These are phyloP conservation scores for Penicillium sp. DNA, from an alignment of 2,329 filamentous ascomycete genomes.

Conservation along the genomic window DNA sequence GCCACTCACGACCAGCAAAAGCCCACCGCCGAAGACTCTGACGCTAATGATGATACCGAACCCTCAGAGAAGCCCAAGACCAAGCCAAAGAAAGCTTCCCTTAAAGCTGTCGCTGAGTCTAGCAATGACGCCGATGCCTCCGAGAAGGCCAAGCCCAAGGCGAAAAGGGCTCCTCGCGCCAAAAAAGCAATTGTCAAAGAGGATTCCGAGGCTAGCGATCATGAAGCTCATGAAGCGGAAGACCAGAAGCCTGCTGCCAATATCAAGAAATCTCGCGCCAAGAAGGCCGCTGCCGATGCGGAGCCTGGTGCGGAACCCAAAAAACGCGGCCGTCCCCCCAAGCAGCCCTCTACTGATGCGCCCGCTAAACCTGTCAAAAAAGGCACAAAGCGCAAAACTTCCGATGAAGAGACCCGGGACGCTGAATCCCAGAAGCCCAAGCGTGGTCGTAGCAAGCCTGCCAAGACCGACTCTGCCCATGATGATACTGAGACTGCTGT, in stretches of 20 bases:
- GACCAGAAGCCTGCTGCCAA: conserved; percentile 13
- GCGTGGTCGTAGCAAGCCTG: conserved; percentile 17
- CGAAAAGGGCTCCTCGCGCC: conserved; percentile 4
- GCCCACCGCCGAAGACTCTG: conserved; percentile 18
- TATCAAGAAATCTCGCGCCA: conserved; percentile 10
- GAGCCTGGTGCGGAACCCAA: conserved; percentile 17
- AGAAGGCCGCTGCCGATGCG: conserved; percentile 9
- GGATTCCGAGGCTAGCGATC: not conserved
- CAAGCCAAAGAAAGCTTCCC: conserved; percentile 4
- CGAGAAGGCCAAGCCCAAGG: conserved; percentile 7
- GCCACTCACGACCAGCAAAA: conserved; percentile 10
- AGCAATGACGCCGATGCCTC: conserved; percentile 4
- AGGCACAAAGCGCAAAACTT: conserved; percentile 17
- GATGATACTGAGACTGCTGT: not conserved
- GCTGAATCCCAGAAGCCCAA: conserved; percentile 22
- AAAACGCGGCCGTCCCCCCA: conserved; percentile 24
- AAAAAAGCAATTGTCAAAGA: conserved; percentile 5
- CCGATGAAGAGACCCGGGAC: conserved; percentile 14
- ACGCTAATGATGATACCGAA: conserved; percentile 9
- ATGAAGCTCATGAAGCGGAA: not conserved
- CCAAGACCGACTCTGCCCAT: not conserved
- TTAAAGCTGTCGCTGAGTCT: conserved; percentile 8
- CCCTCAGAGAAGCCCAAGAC: conserved; percentile 4
- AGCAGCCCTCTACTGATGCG: conserved; percentile 10
- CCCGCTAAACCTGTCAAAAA: conserved; percentile 7